A percentile compares a stretch with the other conserved stretches of the same genome.
Evolutionary conservation across 2,329 filamentous ascomycete genomes (phyloP).

Genomic region (Ophiostoma himal-ulmi): DNA sequence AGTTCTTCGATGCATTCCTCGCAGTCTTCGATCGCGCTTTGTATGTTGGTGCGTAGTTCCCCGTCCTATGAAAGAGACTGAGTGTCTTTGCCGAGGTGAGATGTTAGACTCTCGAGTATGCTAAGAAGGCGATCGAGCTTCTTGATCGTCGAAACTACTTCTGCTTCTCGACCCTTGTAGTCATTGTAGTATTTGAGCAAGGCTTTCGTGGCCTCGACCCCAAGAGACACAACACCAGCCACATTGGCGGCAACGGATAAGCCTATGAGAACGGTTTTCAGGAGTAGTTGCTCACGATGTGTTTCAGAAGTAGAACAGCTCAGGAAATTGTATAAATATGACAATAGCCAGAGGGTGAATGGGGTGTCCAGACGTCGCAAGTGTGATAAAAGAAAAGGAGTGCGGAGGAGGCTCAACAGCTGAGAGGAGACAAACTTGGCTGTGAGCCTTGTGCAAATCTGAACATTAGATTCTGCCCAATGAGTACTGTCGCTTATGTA

Average conservation of each 20-base stretch:
- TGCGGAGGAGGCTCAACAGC: too few relatives aligned
- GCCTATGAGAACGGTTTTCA: neutral
- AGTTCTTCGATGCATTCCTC: neutral
- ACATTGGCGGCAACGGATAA: neutral
- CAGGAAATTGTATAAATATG: too few relatives aligned
- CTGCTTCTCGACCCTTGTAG: conserved; percentile 1
- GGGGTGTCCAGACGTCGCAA: too few relatives aligned
- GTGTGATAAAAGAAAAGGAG: too few relatives aligned
- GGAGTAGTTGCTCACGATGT: neutral
- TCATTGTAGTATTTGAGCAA: neutral
- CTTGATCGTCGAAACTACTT: neutral
- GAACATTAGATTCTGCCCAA: neutral
- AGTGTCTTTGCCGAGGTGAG: neutral
- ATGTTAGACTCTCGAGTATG: neutral
- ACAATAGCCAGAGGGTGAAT: too few relatives aligned
- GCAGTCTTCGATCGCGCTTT: neutral
- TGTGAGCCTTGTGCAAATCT: neutral
- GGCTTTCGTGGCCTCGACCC: neutral
- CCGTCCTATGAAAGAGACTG: neutral
- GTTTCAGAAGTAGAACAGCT: neutral
- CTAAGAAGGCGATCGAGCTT: neutral
- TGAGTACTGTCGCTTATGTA: neutral
- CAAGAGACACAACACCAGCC: neutral
- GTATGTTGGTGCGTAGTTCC: neutral
- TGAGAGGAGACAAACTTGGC: too few relatives aligned